Base-by-base conservation (phyloP, 495 filamentous ascomycete species). In the Penicillium psychrofluorescens region DNA sequence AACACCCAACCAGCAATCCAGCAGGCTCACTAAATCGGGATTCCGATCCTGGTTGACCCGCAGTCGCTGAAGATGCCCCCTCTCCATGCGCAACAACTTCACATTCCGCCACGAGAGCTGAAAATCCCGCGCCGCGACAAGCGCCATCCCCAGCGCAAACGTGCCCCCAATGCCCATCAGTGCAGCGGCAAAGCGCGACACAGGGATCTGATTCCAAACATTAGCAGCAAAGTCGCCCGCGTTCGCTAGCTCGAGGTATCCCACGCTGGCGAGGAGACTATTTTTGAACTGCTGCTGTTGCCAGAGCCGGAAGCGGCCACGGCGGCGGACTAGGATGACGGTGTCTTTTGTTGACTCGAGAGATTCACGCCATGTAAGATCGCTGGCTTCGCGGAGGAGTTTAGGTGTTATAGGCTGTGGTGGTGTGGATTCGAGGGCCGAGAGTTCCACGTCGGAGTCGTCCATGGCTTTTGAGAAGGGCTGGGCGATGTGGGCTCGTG, bases 221-320 rank as follows among this genome's bases (percentile, higher is more conserved):
- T 78, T 78, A 11, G 74, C 73, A 0, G 74, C 70, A 35, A 78
- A 76, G 47, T 78, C 74, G 2, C 63, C 70, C 0, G 70, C 72
- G 39, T 78, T 78, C 35, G 70, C 71, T 11, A 76, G 59, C 45
- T 78, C 74, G 28, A 78, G 62, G 39, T 66, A 73, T 1, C 71
- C 74, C 1, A 74, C 65, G 36, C 68, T 61, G 1, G 64, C 59
- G 13, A 76, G 63, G 1, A 78, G 57, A 40, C 59, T 72, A 54
- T 78, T 78, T 8, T 57, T 56, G 43, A 72, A 65, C 43, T 69
- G 64, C 8, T 54, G 51, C 31, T 64, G 63, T 35, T 55, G 50
- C 6, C 51, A 32, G 0, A 68, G 49, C 1, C 43, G 54, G 16
- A 54, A 51, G 0, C 58, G 53, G 5, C 48, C 45, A 4, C 54